Base-by-base conservation (phyloP, 805 yeast genomes). In the Starmerella apicola region DNA sequence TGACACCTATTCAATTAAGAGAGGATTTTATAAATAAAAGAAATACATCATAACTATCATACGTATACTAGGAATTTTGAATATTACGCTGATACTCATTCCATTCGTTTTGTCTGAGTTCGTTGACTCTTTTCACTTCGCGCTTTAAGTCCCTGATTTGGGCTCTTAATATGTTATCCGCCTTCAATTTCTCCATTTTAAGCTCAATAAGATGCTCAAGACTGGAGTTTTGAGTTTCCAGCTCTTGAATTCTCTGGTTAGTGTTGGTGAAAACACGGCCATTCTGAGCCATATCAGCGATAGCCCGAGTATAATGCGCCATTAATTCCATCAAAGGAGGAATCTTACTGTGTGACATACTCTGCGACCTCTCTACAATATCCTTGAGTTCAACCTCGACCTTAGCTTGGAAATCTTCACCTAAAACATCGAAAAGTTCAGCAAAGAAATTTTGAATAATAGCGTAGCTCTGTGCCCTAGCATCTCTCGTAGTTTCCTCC, bases 21-120 rank as follows among this genome's bases (percentile, higher is more conserved):
- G n/a, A 18, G 20, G 9, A 18, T 15, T n/a, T 23, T 24, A 24
- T 16, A 24, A 34, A 34, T 16, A 9, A n/a, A 9, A 32, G 6
- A 17, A 19, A 16, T 19, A 32, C 13, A 15, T 29, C 17, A 29
- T 13, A 8, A 9, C 9, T 13, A 29, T 10, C 17, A 13, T 29
- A 29, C 8, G 9, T 29, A 16, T 10, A 32, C 21, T 17, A 32
- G 15, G 15, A 31, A 9, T 25, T 26, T 15, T 37, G 5, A 16
- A 42, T 5, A 6, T 36, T 24, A n/a, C 38, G 48, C 15, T 34
- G 25, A 29, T 32, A 35, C 20, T 46, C 51, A n/a, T 31, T 32
- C 41, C 48, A 43, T 28, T 51, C 54, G 24, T 42, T 34, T 17
- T 49, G 43, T 20, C 54, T 48, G 24, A 43, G 46, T 26, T 51